Percentiles rank a stretch among this genome's conserved stretches.
phyloP scores from a whole-genome alignment of 2,329 filamentous ascomycete genomes.

The Calonectria fujianensis region DNA sequence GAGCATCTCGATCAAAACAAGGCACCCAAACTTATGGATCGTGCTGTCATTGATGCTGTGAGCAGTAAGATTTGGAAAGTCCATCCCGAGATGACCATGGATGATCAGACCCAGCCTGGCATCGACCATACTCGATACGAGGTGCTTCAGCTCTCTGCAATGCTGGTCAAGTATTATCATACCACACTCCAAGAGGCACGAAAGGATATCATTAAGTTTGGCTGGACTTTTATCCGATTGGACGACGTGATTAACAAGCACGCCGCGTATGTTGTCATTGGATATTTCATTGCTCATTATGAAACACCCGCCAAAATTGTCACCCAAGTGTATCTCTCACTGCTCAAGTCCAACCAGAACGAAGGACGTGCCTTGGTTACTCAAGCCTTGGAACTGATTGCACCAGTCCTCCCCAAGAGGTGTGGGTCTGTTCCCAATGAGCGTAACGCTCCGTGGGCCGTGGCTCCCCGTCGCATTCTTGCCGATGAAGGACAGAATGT shows the following conservation, averaged over 20 bases:
- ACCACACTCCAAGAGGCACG: slow-evolving; percentile 90
- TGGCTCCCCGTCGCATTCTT: slow-evolving; percentile 91
- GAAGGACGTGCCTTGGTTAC: slow-evolving; percentile 94
- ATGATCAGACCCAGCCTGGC: slow-evolving; percentile 88
- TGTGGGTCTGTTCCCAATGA: slow-evolving; percentile 81
- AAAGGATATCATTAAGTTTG: slow-evolving; percentile 99
- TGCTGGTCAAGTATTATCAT: slow-evolving; percentile 96
- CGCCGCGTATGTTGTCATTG: slow-evolving; percentile 96
- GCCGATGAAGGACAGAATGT: slow-evolving; percentile 96
- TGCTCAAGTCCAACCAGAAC: slow-evolving; percentile 94
- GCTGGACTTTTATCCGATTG: slow-evolving; percentile 98
- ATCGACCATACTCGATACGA: slow-evolving; percentile 98
- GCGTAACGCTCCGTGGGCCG: slow-evolving; percentile 88
- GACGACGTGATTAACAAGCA: slow-evolving; percentile 99
- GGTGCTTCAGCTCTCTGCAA: slow-evolving; percentile 92
- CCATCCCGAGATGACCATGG: slow-evolving; percentile 85
- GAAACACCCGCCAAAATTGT: slow-evolving; percentile 98
- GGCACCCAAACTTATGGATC: slow-evolving; percentile 86
- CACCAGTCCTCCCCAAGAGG: slow-evolving; percentile 93
- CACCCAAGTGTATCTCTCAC: slow-evolving; percentile 93
- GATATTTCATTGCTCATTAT: slow-evolving; percentile 97
- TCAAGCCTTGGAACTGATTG: slow-evolving; percentile 94
- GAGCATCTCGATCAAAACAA: slow-evolving; percentile 73
- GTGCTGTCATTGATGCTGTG: slow-evolving; percentile 89
- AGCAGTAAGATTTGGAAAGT: slow-evolving; percentile 96